phyloP scores from a whole-genome alignment of 2,329 filamentous ascomycete genomes.

The Mycosphaerella sp. region DNA sequence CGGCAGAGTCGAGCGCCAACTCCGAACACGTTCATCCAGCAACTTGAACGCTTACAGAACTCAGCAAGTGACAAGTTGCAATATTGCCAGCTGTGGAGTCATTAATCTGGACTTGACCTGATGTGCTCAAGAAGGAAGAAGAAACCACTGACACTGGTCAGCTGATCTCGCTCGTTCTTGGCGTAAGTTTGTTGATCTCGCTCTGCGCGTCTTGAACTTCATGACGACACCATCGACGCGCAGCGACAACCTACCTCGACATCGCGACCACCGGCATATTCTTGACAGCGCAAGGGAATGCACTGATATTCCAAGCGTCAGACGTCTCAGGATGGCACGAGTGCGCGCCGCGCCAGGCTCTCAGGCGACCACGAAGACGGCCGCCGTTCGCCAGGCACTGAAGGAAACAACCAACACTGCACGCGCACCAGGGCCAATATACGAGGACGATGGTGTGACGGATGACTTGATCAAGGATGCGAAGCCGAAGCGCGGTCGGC shows the following conservation, averaged over 20 bases:
- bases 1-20: conserved; percentile 10
- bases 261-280: background rate
- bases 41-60: background rate
- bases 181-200: conserved; percentile 6
- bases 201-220: conserved; percentile 7
- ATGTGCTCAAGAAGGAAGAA: background rate
- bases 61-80: background rate
- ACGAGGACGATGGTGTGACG: conserved; percentile 25
- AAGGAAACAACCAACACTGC: conserved; percentile 31
- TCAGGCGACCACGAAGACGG: conserved; percentile 13
- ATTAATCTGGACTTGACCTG: background rate
- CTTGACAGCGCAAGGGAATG: conserved; percentile 1
- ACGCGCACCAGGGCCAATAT: conserved; percentile 19
- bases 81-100: background rate
- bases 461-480: conserved; percentile 28
- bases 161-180: background rate
- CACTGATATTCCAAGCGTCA: conserved; percentile 2
- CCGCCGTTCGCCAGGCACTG: conserved; percentile 23
- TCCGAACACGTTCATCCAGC: conserved; percentile 15
- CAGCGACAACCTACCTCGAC: background rate
- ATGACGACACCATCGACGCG: conserved; percentile 11
- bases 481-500: conserved; percentile 21
- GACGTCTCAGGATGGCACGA: conserved; percentile 23
- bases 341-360: conserved; percentile 25
- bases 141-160: background rate